Evolutionary conservation across 805 yeast genomes (phyloP), one percentile per base, ranked within the genome.

Genomic region (Metschnikowia picachoensis): DNA sequence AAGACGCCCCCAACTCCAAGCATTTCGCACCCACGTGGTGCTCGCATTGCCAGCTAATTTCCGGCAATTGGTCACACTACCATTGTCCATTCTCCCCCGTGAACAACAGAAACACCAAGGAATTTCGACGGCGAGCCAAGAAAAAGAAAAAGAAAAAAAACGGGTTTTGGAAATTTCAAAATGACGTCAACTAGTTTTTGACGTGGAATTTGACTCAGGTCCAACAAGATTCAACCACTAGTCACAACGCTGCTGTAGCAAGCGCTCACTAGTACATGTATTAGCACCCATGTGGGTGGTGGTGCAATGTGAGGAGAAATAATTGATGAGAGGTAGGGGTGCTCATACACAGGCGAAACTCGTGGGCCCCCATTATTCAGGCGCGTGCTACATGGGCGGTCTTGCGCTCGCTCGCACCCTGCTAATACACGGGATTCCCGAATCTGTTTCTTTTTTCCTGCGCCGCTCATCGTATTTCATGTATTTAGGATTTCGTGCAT

Each of bases 11-110:
- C 5, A 11, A 25, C 16, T 30, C 34, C 5, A 11, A 25, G 30
- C 11, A n/a, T 32, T 49, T 47, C 36, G 50, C 48, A 46, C 52
- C 55, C 55, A 51, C 55, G 55, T 51, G 55, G 55, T 27, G 32
- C 16, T 34, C 43, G 37, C 39, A 41, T 11, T 30, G 10, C 11
- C 25, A 9, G 13, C 27, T 44, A 44, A 33, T 41, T 39, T 46
- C n/a, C 28, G 51, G 54, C 39, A 51, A 49, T 31, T 39, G 25
- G 51, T 51, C 55, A 51, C 55, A 49, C 55, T 51, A 51, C 53
- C 40, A 20, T 37, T 37, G 14, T 8, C 14, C 37, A 14, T 37
- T 30, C 35, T 7, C 43, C 38, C 38, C 44, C 40, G 41, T 25
- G 7, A 12, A 29, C 33, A 16, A 39, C 17, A 34, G 38, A 16